These are phyloP conservation scores for Coccomyxa sp. DNA, from an alignment of 139 green algal species.

Conservation along the genomic window DNA sequence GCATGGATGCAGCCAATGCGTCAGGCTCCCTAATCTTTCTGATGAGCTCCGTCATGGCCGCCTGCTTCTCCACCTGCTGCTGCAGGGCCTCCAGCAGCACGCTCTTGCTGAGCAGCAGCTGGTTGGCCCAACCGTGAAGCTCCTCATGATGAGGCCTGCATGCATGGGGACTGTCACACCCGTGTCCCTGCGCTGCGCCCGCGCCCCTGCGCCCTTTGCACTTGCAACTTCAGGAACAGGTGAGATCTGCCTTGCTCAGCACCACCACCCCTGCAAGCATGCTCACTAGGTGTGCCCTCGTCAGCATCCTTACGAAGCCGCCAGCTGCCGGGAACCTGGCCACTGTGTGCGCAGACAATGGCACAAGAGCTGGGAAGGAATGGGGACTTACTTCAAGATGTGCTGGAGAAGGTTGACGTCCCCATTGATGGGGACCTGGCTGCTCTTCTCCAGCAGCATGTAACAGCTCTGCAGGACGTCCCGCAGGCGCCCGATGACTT, in stretches of 20 bases:
- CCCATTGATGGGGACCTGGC: slow-evolving; percentile 46
- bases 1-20: neutral
- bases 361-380: too few relatives aligned
- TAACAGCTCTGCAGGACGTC: slow-evolving; percentile 56
- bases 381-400: slow-evolving; percentile 43
- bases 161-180: too few relatives aligned
- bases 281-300: too few relatives aligned
- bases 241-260: too few relatives aligned
- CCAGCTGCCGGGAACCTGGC: neutral
- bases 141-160: slow-evolving; percentile 42
- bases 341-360: too few relatives aligned
- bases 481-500: slow-evolving; percentile 42
- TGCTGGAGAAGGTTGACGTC: slow-evolving; percentile 56
- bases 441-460: slow-evolving; percentile 49
- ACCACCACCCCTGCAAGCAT: neutral
- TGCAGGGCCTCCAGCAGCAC: slow-evolving; percentile 32
- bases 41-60: slow-evolving; percentile 38
- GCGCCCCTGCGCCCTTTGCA: too few relatives aligned
- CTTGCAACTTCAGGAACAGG: too few relatives aligned
- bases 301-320: too few relatives aligned
- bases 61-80: slow-evolving; percentile 35
- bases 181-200: too few relatives aligned
- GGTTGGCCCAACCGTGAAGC: slow-evolving; percentile 40
- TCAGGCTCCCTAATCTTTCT: neutral
- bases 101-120: slow-evolving; percentile 44